A percentile compares a stretch with the other conserved stretches of the same genome.
Conservation (phyloP, 768 basidiomycete genomes). For the Strobilomyces confusus region DNA sequence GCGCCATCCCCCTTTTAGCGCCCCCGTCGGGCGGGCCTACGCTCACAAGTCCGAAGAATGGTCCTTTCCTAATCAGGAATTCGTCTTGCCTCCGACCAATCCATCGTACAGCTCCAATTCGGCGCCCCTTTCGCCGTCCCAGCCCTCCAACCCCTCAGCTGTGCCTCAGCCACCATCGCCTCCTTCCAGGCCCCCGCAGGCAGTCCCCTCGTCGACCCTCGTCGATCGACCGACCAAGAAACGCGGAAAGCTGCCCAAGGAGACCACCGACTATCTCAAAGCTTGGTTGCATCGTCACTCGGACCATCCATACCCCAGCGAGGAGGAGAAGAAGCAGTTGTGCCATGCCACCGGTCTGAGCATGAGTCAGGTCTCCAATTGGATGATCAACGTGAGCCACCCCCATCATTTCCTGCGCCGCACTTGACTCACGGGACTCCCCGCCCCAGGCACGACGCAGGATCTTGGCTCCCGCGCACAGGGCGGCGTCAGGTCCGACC, state of each 20-base stretch:
- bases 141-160: slow-evolving; percentile 24
- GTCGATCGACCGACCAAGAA: slow-evolving; percentile 78
- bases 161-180: slow-evolving; percentile 44
- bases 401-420: slow-evolving; percentile 14
- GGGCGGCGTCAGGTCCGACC: slow-evolving; percentile 70
- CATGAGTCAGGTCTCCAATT: slow-evolving; percentile 89
- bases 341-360: slow-evolving; percentile 82
- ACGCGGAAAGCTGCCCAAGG: slow-evolving; percentile 85
- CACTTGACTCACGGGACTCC: slow-evolving; percentile 12
- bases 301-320: slow-evolving; percentile 85
- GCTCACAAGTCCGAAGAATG: slow-evolving; percentile 65
- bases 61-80: slow-evolving; percentile 62
- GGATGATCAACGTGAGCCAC: slow-evolving; percentile 81
- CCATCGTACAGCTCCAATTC: slow-evolving; percentile 24
- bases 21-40: slow-evolving; percentile 51
- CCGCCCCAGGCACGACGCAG: slow-evolving; percentile 65
- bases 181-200: slow-evolving; percentile 47
- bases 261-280: slow-evolving; percentile 85
- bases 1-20: slow-evolving; percentile 65
- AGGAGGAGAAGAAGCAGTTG: slow-evolving; percentile 87
- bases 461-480: slow-evolving; percentile 79
- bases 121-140: slow-evolving; percentile 43
- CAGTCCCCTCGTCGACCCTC: slow-evolving; percentile 51
- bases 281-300: slow-evolving; percentile 86
- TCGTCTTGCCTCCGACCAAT: slow-evolving; percentile 38